Base-by-base conservation (phyloP, 2,329 filamentous ascomycete species). In the Pestalotiopsis sp. region DNA sequence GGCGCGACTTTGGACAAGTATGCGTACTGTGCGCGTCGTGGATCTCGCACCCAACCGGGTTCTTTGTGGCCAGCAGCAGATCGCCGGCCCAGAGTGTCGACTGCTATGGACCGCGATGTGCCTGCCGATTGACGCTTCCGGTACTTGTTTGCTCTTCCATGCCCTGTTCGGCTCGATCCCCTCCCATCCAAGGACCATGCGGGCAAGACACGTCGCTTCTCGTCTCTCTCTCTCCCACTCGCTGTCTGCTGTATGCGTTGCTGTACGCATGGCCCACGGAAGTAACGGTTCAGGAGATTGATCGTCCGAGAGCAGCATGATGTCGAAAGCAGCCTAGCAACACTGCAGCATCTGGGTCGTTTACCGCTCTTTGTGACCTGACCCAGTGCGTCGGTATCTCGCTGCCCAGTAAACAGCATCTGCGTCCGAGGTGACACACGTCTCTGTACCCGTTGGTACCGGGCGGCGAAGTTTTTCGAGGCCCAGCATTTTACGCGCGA, bases 401-500 rank as follows among this genome's bases (percentile, higher is more conserved):
- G 36, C 59, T 62, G 59, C 59, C 59, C 31, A 39, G 57, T 27
- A 12, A 62, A 39, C 59, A 62, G 25, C 36, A 36, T 36, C 25
- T 20, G 25, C 27, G 59, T 39, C 31, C 31, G 14, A 62, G 23
- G 57, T 17, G 36, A 62, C 27, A 62, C 36, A 17, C n/a, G n/a
- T 62, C 31, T 62, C 27, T 62, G 31, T 27, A 31, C 45, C 17
- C 14, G 45, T 52, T 52, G 6, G 7, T 52, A 20, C 45, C 45
- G 45, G 45, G 17, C 17, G 11, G 20, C 17, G 17, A 52, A 6
- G 17, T 20, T 9, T 9, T 52, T 52, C 11, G n/a, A 23, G 45
- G 20, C 45, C 31, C 45, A 62, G 59, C 31, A 14, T 27, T 27
- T 64, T 64, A 64, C 38, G 62, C 62, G 62, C 62, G 38, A 64